Conservation (phyloP, 2,329 filamentous ascomycete genomes). For the Trichoderma guizhouense region DNA sequence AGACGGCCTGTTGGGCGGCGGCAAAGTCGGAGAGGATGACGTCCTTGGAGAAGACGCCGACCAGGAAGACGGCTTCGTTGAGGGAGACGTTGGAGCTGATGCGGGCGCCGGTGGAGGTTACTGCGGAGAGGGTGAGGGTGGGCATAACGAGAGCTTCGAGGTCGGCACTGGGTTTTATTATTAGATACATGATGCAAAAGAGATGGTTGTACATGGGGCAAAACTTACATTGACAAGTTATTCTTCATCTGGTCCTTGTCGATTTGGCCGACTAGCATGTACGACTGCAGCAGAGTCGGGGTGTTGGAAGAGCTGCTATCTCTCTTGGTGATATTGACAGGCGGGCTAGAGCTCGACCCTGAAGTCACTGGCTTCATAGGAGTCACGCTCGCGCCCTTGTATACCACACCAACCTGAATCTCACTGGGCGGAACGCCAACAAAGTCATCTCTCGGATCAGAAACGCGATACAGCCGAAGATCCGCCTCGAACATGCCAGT, state of each 20-base stretch:
- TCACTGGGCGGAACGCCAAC: conserved; percentile 48
- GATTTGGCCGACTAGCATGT: conserved; percentile 67
- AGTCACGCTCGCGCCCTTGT: conserved; percentile 47
- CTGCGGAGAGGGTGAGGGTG: conserved; percentile 62
- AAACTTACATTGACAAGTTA: conserved; percentile 59
- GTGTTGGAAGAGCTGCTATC: conserved; percentile 15
- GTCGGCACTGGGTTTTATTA: conserved; percentile 42
- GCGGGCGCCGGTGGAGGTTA: conserved; percentile 45
- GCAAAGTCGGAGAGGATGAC: conserved; percentile 50
- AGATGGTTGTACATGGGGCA: background rate
- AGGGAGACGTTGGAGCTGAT: conserved; percentile 64
- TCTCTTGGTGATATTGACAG: conserved; percentile 27
- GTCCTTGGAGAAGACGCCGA: conserved; percentile 63
- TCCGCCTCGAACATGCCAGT: conserved; percentile 75
- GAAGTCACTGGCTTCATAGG: conserved; percentile 22
- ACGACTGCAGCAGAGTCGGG: conserved; percentile 55
- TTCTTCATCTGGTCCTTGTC: conserved; percentile 52
- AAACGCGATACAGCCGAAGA: conserved; percentile 69
- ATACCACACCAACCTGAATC: conserved; percentile 54
- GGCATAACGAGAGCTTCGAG: conserved; percentile 65
- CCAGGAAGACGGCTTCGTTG: conserved; percentile 68
- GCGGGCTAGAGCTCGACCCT: conserved; percentile 22
- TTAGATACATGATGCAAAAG: background rate
- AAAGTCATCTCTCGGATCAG: conserved; percentile 54
- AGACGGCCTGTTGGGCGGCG: conserved; percentile 48